Evolutionary conservation across 2,329 filamentous ascomycete species (phyloP).

Genomic region (Penicillium sp.): DNA sequence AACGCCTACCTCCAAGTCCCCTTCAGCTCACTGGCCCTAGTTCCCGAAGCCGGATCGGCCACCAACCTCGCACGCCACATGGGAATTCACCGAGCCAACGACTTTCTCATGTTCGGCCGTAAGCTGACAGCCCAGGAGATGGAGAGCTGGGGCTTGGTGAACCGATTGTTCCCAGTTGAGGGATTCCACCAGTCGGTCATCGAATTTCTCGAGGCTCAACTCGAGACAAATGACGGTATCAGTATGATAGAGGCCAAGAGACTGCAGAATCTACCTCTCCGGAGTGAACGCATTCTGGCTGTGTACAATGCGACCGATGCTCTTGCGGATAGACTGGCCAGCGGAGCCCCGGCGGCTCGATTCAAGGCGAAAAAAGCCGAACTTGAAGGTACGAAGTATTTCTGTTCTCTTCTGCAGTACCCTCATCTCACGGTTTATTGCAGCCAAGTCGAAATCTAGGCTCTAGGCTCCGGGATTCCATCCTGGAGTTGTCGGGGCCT

Average conservation of each 20-base stretch:
- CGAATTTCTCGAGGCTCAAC: conserved; percentile 39
- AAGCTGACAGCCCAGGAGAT: conserved; percentile 42
- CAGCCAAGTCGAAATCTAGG: conserved; percentile 1
- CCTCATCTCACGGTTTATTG: neutral
- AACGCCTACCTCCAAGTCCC: conserved; percentile 45
- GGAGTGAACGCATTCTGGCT: conserved; percentile 42
- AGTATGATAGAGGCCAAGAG: conserved; percentile 50
- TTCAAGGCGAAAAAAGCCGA: conserved; percentile 36
- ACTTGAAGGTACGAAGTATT: conserved; percentile 3
- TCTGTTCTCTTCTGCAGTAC: neutral
- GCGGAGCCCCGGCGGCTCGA: conserved; percentile 41
- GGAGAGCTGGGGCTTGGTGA: conserved; percentile 42
- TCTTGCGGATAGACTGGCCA: conserved; percentile 45
- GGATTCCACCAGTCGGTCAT: conserved; percentile 40
- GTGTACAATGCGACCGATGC: conserved; percentile 46
- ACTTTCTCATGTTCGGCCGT: conserved; percentile 49
- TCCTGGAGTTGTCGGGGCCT: too few relatives aligned
- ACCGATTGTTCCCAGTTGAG: conserved; percentile 39
- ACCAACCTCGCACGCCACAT: conserved; percentile 44
- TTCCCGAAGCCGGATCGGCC: conserved; percentile 46
- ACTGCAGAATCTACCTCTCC: conserved; percentile 43
- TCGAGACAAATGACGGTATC: conserved; percentile 45
- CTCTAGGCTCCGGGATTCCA: neutral
- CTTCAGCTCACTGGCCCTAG: conserved; percentile 44
- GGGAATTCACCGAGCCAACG: conserved; percentile 47